Evolutionary conservation across 495 filamentous ascomycete genomes (phyloP), one percentile per base, ranked within the genome.

Genomic region (Sporormia fimetaria): DNA sequence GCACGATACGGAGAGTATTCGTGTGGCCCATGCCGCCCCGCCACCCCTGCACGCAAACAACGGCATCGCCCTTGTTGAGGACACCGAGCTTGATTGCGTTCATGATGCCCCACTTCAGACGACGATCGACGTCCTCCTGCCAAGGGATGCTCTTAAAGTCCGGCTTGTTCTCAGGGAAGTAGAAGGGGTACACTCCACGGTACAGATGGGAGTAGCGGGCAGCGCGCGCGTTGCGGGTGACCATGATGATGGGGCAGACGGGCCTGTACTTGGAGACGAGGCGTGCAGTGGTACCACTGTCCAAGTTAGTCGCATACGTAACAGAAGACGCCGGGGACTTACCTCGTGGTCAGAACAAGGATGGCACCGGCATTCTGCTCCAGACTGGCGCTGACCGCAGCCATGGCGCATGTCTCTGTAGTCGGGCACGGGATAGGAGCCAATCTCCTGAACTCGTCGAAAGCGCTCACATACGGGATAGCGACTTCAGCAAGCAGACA

Each of bases 181-280:
- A 69, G 80, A 96, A 96, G 14, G 90, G 90, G 61, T 94, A 98
- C 35, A 96, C 87, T 48, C 92, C 90, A 53, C 90, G 90, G 67
- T 95, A 96, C 57, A 98, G 66, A 64, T 96, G 90, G 35, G 80
- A 83, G 64, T 87, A 96, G 35, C 90, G 69, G 23, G 85, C 78
- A 29, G 92, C 86, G 33, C 70, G 74, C 16, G 77, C 59, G 62
- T 82, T 94, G 43, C 92, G 78, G 42, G 87, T 92, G 51, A 98
- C 80, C 90, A 95, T 98, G 68, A 98, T 80, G 62, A 98, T 94
- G 36, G 90, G 90, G 76, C 90, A 95, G 37, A 94, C 86, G 20
- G 90, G 90, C 56, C 90, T 81, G 67, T 96, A 98, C 70, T 98
- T 98, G 64, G 90, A 93, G 47, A 96, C 70, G 28, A 95, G 75